Percentiles rank a stretch among this genome's conserved stretches.
These are phyloP conservation scores for Colletotrichum siamense DNA, from an alignment of 2,329 filamentous ascomycete species.

Conservation along the genomic window DNA sequence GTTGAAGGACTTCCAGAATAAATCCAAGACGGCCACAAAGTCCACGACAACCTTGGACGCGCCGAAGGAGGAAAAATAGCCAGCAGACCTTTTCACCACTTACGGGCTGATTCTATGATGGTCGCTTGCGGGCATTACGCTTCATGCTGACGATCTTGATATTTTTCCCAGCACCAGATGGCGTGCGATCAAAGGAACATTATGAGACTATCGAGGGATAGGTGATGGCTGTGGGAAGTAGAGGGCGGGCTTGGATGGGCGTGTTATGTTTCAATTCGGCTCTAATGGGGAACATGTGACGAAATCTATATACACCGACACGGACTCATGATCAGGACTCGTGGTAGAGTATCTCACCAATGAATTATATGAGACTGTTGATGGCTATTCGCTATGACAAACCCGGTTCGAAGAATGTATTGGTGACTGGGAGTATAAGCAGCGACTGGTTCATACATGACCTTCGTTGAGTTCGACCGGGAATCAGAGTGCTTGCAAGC, in stretches of 20 bases:
- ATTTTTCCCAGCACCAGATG: background rate
- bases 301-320: conserved; percentile 13
- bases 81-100: background rate
- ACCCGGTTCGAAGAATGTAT: background rate
- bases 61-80: conserved; percentile 1
- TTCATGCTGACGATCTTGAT: background rate
- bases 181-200: background rate
- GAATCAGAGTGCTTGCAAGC: background rate
- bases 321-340: conserved; percentile 8
- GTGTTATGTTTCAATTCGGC: conserved; percentile 1
- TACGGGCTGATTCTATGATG: background rate
- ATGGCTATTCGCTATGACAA: background rate
- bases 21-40: conserved; percentile 4
- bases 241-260: conserved; percentile 1
- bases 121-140: background rate
- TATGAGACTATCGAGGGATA: background rate
- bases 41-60: background rate
- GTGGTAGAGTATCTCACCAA: conserved; percentile 8
- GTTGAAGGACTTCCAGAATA: conserved; percentile 56
- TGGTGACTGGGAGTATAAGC: background rate
- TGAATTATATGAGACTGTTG: background rate
- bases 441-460: background rate
- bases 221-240: background rate
- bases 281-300: conserved; percentile 8
- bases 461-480: background rate